Conservation (phyloP, 768 basidiomycete genomes). For the Sarcomyxa edulis region DNA sequence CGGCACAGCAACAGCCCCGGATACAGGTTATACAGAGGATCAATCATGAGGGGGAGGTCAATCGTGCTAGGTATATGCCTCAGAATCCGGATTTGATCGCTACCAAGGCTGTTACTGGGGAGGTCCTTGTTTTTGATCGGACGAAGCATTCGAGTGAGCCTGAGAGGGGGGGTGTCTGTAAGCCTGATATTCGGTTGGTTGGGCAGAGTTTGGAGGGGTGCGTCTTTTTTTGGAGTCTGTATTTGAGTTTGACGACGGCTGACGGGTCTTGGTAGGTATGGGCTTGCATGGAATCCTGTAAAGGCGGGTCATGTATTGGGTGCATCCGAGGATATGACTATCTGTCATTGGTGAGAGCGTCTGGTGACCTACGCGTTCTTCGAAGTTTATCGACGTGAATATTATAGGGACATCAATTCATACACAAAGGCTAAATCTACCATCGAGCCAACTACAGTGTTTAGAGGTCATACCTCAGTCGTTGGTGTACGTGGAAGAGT, state of each 20-base stretch:
- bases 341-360: conserved; percentile 79
- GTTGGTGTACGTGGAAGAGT: conserved; percentile 66
- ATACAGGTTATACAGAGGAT: conserved; percentile 91
- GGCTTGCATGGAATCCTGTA: conserved; percentile 86
- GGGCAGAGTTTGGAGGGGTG: conserved; percentile 95
- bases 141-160: conserved; percentile 96
- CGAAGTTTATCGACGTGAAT: conserved; percentile 1
- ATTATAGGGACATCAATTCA: conserved; percentile 81
- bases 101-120: conserved; percentile 87
- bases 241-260: conserved; percentile 7
- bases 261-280: conserved; percentile 57
- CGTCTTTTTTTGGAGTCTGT: conserved; percentile 20
- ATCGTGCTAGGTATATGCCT: conserved; percentile 97
- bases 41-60: conserved; percentile 94
- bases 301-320: conserved; percentile 84
- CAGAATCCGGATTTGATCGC: conserved; percentile 97
- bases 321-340: conserved; percentile 92
- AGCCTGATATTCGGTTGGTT: conserved; percentile 85
- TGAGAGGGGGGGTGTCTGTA: conserved; percentile 76
- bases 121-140: conserved; percentile 92
- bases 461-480: conserved; percentile 84
- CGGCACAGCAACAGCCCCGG: conserved; percentile 79
- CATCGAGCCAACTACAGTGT: conserved; percentile 81
- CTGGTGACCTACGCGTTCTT: neutral
- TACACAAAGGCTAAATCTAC: conserved; percentile 75